Evolutionary conservation across 2,329 filamentous ascomycete genomes (phyloP), one percentile per base, ranked within the genome.

Genomic region (Aureobasidium sp.): DNA sequence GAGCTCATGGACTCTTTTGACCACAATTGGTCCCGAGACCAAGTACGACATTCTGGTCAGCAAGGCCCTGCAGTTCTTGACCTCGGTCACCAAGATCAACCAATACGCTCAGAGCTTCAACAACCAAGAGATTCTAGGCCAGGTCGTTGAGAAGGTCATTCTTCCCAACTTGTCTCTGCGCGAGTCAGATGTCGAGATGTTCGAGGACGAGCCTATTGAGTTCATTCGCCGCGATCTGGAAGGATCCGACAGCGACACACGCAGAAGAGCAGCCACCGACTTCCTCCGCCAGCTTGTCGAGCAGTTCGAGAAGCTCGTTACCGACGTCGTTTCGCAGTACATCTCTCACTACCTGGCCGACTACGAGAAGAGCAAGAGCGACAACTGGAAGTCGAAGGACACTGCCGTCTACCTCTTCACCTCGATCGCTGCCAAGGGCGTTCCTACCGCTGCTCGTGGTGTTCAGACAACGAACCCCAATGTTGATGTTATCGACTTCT

Each of bases 161-260:
- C 77, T 99, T 66, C 93, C 94, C 10, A 99, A 99, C 70, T 85
- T 99, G 62, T 88, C 89, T 16, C 79, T 99, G 63, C 86, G 95
- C 66, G 94, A 97, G 70, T 94, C 92, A 0, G 95, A 99, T 67
- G 83, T 96, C 61, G 94, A 99, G 73, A 82, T 96, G 67, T 97
- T 99, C 68, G 94, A 99, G 73, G 95, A 99, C 72, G 95, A 99
- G 77, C 94, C 94, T 0, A 99, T 99, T 66, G 94, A 99, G 74
- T 99, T 96, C 72, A 99, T 99, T 70, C 85, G 94, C 65, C 85
- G 91, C 69, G 94, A 99, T 74, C 80, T 99, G 51, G 94, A 99
- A 74, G 94, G 94, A 7, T 97, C 94, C 1, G 94, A 99, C 74
- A 95, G 89, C 60, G 94, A 97, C 72, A 99, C 94, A 1, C 83